Base-by-base conservation (phyloP, 805 yeast genomes). In the Kodamaea kaohsiungensis region DNA sequence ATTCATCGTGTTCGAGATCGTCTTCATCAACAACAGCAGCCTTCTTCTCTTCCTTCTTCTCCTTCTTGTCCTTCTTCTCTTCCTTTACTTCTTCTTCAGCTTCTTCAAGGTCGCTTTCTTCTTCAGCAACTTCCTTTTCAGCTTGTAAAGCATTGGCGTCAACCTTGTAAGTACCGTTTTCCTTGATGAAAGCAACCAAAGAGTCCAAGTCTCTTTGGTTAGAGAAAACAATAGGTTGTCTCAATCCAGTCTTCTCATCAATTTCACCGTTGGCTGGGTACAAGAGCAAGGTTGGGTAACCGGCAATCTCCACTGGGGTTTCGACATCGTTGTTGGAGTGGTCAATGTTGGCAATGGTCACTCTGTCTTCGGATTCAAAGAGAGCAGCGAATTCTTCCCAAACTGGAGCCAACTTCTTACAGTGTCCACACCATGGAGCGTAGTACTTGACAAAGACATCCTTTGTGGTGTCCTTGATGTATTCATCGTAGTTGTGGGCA, bases 381-480 rank as follows among this genome's bases (percentile, higher is more conserved):
- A 87, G 64, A 49, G 77, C 85, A 51, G 93, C 98, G 60, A 95
- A 82, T 68, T 92, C 95, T 69, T 89, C 96, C 79, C 85, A 93
- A 55, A 78, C 80, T 67, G 97, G 97, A 51, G 93, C 93, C 70
- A 91, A 80, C 73, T 83, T 89, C 80, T 90, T 91, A 80, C 97
- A 91, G 80, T 91, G 97, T 47, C 97, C 96, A 79, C 97, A 91
- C 97, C 97, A 92, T 75, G 96, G 96, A 48, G 98, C 98, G 68
- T 89, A 92, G 76, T 92, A 93, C 77, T 90, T 89, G 53, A 93
- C 96, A 54, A 92, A 73, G 38, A 89, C 86, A 68, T 88, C 93
- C 75, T 85, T 87, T 46, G 69, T 54, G 61, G 65, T 51, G 63
- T 86, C 85, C 30, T 71, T 72, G 51, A 90, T 81, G 56, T 90